phyloP scores from a whole-genome alignment of 2,329 filamentous ascomycete species.

The Aspergillus glaucus region DNA sequence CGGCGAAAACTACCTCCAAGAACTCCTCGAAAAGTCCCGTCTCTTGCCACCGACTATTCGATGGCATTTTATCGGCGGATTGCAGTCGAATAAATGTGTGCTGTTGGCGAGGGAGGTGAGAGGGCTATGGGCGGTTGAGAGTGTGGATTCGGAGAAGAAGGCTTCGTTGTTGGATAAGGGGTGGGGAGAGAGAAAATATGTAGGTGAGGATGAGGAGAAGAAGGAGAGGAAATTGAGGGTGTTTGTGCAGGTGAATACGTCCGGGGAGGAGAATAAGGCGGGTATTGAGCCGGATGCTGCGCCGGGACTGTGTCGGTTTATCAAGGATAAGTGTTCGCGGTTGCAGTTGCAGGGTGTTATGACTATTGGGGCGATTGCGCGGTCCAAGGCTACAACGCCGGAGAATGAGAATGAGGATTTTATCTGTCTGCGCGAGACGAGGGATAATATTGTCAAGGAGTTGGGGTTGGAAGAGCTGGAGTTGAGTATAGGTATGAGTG shows the following conservation, averaged over 20 bases:
- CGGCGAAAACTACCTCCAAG: conserved; percentile 93
- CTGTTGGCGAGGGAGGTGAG: conserved; percentile 73
- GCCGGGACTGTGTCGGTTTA: conserved; percentile 61
- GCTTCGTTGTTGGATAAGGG: conserved; percentile 73
- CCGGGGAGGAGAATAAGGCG: conserved; percentile 77
- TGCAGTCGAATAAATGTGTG: conserved; percentile 93
- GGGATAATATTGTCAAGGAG: conserved; percentile 62
- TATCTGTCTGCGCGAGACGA: conserved; percentile 57
- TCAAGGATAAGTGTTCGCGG: conserved; percentile 64
- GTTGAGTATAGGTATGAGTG: conserved; percentile 98
- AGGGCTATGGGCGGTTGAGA: conserved; percentile 87
- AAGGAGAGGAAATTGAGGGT: conserved; percentile 52
- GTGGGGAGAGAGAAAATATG: conserved; percentile 50
- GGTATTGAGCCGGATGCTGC: conserved; percentile 64
- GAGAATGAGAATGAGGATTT: conserved; percentile 94
- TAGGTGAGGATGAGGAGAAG: conserved; percentile 24
- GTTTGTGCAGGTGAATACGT: conserved; percentile 94
- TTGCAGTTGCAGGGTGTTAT: conserved; percentile 77
- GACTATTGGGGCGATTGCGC: conserved; percentile 93
- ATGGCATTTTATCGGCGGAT: conserved; percentile 95
- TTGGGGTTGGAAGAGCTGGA: conserved; percentile 58
- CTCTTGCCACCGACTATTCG: conserved; percentile 66
- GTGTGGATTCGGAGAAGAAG: conserved; percentile 83
- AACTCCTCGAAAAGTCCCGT: conserved; percentile 77
- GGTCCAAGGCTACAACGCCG: conserved; percentile 64